Evolutionary conservation across 1,284 basidiomycete species (phyloP), one percentile per base, ranked within the genome.

Genomic region (Cryptococcus sp.): DNA sequence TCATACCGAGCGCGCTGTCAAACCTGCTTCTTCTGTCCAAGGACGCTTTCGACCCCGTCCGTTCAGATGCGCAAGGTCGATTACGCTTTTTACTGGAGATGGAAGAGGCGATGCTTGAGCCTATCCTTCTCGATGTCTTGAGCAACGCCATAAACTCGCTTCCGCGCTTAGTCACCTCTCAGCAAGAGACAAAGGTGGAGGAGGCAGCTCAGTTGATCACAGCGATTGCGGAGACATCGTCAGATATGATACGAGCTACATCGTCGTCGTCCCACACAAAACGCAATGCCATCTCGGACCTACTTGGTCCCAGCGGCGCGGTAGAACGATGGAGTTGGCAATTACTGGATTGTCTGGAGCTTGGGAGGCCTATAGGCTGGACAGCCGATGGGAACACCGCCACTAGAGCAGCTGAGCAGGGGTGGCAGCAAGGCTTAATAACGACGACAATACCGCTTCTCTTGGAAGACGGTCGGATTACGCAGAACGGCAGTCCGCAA

Each of bases 321-420:
- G 86, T 95, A 19, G 89, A 94, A 67, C 87, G 87, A 73, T 95
- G 92, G 93, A 89, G 89, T 1, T 91, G 88, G 86, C 83, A 85
- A 44, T 71, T 95, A 1, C 81, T 95, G 26, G 84, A 85, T 3
- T 89, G 87, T 16, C 78, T 94, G 26, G 86, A 90, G 65, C 84
- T 94, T 59, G 80, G 80, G 1, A 80, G 82, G 37, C 87, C 86
- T 4, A 71, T 81, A 0, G 74, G 73, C 17, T 86, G 63, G 80
- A 81, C 26, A 16, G 81, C 83, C 15, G 75, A 78, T 5, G 59
- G 44, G 50, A 60, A 47, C 41, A 45, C 29, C 0, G 67, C 66
- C 3, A 61, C 52, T n/a, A 53, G 62, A 20, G 55, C 64, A 1
- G 83, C 82, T n/a, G 43, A 67, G 64, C 44, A 62, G 68, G 46